phyloP scores from a whole-genome alignment of 805 yeast species.

The Ogataea pilisensis region DNA sequence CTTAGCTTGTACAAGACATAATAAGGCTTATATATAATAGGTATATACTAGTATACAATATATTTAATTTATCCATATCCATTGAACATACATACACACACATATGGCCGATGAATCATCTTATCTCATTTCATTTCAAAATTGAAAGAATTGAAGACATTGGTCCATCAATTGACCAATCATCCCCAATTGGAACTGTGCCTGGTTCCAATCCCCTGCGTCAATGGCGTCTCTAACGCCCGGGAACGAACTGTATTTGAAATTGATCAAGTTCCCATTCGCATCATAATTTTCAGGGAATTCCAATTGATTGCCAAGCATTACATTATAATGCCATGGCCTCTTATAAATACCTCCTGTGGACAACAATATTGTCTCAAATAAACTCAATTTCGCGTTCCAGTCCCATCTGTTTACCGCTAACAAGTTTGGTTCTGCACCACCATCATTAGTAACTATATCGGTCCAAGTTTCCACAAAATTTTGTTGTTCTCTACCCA shows the following conservation, averaged over 20 bases:
- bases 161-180: conserved; percentile 35
- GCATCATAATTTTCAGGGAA: conserved; percentile 41
- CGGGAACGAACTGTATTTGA: conserved; percentile 69
- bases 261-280: conserved; percentile 27
- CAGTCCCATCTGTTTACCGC: conserved; percentile 74
- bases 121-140: too few species aligned
- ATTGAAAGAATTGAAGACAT: conserved; percentile 20
- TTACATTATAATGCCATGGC: conserved; percentile 60
- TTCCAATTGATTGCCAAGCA: conserved; percentile 65
- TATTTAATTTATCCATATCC: too few species aligned
- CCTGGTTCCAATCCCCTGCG: conserved; percentile 44
- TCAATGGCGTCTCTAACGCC: conserved; percentile 64
- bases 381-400: conserved; percentile 60
- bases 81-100: too few species aligned
- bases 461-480: conserved; percentile 66
- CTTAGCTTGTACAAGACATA: too few species aligned
- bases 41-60: too few species aligned
- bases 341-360: conserved; percentile 44
- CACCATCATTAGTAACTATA: conserved; percentile 46
- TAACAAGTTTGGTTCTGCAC: conserved; percentile 68
- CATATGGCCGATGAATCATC: too few species aligned
- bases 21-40: too few species aligned
- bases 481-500: conserved; percentile 45
- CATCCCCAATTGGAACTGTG: conserved; percentile 48
- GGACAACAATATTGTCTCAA: conserved; percentile 51